Conservation (phyloP, 768 basidiomycete species). For the Suillus paluster region DNA sequence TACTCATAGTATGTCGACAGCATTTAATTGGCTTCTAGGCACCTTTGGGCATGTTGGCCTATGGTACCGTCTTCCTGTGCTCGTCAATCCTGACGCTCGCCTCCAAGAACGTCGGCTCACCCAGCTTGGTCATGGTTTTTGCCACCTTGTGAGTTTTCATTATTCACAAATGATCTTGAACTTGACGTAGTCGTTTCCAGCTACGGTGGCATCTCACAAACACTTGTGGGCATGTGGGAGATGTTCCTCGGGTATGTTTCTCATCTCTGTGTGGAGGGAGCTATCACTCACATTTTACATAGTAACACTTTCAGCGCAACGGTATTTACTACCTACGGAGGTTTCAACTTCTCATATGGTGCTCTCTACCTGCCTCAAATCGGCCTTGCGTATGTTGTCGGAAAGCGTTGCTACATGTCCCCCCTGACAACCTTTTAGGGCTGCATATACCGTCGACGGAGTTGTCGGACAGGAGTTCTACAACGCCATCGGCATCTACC, state of each 20-base stretch:
- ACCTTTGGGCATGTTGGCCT: slow-evolving; percentile 31
- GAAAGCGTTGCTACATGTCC: neutral
- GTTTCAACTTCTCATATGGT: slow-evolving; percentile 33
- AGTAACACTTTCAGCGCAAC: slow-evolving; percentile 31
- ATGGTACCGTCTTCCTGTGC: slow-evolving; percentile 32
- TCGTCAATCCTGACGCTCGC: slow-evolving; percentile 30
- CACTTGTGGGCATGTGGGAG: slow-evolving; percentile 35
- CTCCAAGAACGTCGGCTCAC: slow-evolving; percentile 22
- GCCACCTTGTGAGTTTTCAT: slow-evolving; percentile 25
- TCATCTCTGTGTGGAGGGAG: neutral
- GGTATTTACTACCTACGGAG: slow-evolving; percentile 31
- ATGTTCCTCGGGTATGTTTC: slow-evolving; percentile 30
- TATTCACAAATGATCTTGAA: neutral
- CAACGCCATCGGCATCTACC: slow-evolving; percentile 29
- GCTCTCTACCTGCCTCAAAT: slow-evolving; percentile 29
- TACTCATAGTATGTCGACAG: neutral
- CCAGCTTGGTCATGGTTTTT: slow-evolving; percentile 32
- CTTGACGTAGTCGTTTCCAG: slow-evolving; percentile 16
- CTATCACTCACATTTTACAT: slow-evolving; percentile 13
- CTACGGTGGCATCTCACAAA: slow-evolving; percentile 33
- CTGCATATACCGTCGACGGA: slow-evolving; percentile 27
- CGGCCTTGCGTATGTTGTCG: slow-evolving; percentile 25
- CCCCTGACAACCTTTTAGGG: slow-evolving; percentile 15
- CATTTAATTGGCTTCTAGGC: slow-evolving; percentile 17
- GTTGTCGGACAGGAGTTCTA: slow-evolving; percentile 28